Percentiles rank a stretch among this genome's conserved stretches.
Conservation (phyloP, 1,284 basidiomycete species). For the Cryptococcus hybrid region DNA sequence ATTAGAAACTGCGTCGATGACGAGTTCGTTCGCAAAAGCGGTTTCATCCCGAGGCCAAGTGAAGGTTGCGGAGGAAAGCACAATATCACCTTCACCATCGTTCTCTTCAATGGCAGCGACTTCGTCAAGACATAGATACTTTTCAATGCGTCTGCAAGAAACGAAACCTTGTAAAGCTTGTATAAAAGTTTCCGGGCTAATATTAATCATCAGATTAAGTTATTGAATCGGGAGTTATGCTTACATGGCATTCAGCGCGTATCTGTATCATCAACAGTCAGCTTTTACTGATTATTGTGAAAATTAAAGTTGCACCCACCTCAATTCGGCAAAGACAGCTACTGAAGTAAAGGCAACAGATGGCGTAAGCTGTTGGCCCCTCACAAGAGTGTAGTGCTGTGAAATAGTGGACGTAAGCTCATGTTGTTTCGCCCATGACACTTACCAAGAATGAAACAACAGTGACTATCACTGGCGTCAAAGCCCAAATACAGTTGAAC, state of each 20-base stretch:
- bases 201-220: not conserved
- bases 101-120: slow-evolving; percentile 60
- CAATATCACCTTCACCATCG: slow-evolving; percentile 59
- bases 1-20: slow-evolving; percentile 48
- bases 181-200: slow-evolving; percentile 76
- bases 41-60: slow-evolving; percentile 78
- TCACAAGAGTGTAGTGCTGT: slow-evolving; percentile 65
- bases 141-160: slow-evolving; percentile 85
- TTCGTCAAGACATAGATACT: slow-evolving; percentile 73
- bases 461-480: slow-evolving; percentile 48
- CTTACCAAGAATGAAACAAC: slow-evolving; percentile 48
- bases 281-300: not conserved
- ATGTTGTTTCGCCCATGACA: not conserved
- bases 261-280: slow-evolving; percentile 18
- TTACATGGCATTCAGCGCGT: slow-evolving; percentile 61
- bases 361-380: slow-evolving; percentile 67
- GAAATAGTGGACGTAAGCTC: slow-evolving; percentile 9
- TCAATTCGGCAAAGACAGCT: slow-evolving; percentile 81
- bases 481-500: slow-evolving; percentile 73
- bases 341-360: slow-evolving; percentile 75
- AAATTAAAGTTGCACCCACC: not conserved
- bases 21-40: not conserved
- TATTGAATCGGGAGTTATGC: not conserved
- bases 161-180: slow-evolving; percentile 78
- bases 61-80: slow-evolving; percentile 76